phyloP scores from a whole-genome alignment of 2,329 filamentous ascomycete genomes.

The Beauveria bassiana region DNA sequence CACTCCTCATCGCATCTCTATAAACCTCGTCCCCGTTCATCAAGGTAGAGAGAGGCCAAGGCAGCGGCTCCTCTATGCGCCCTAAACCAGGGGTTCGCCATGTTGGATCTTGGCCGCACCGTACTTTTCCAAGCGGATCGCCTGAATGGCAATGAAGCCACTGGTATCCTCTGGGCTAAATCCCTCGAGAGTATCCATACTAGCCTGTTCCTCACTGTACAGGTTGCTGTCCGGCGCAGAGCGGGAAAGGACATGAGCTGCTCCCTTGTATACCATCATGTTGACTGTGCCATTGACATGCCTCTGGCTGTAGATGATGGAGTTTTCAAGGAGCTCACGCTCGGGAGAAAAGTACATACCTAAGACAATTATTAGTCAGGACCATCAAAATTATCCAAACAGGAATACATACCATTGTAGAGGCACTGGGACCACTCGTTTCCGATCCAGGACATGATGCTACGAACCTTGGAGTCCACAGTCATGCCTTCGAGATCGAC shows the following conservation, averaged over 20 bases:
- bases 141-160: conserved; percentile 61
- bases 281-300: conserved; percentile 29
- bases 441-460: conserved; percentile 37
- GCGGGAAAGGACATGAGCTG: conserved; percentile 38
- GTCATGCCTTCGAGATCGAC: conserved; percentile 41
- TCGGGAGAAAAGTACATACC: conserved; percentile 38
- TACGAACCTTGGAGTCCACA: conserved; percentile 45
- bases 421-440: conserved; percentile 20
- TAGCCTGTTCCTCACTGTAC: conserved; percentile 40
- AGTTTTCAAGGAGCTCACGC: conserved; percentile 51
- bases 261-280: conserved; percentile 38
- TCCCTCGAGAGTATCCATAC: conserved; percentile 48
- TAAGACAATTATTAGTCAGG: background rate
- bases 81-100: conserved; percentile 28
- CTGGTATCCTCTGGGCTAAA: conserved; percentile 63
- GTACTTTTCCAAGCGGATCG: conserved; percentile 52
- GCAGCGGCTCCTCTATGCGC: background rate
- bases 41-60: conserved; percentile 3
- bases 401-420: conserved; percentile 39
- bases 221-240: conserved; percentile 39
- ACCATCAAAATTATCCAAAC: background rate
- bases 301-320: conserved; percentile 52
- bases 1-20: conserved; percentile 3
- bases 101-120: conserved; percentile 25
- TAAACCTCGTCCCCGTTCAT: conserved; percentile 7